Percentiles rank a stretch among this genome's conserved stretches.
Conservation (phyloP, 495 filamentous ascomycete genomes). For the Sporormia fimetaria region DNA sequence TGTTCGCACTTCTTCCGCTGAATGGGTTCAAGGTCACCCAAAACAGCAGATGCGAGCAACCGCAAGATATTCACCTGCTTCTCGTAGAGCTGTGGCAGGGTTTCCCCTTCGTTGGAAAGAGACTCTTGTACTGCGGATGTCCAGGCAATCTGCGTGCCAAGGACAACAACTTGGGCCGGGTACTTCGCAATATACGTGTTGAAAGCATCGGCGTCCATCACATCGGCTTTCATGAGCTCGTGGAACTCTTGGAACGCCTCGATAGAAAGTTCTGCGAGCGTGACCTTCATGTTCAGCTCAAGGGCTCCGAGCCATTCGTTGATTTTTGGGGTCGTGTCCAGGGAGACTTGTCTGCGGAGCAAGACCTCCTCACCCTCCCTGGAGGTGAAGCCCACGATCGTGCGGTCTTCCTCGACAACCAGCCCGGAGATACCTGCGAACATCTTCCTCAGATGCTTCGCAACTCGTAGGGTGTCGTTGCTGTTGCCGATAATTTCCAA, state of each 20-base stretch:
- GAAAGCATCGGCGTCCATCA: constrained; percentile 55
- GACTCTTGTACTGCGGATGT: constrained; percentile 69
- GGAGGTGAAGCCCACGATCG: constrained; percentile 84
- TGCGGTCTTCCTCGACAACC: constrained; percentile 77
- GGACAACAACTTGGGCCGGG: constrained; percentile 88
- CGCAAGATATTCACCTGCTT: constrained; percentile 69
- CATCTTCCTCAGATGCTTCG: constrained; percentile 99
- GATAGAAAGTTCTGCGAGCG: constrained; percentile 77
- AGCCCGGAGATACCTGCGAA: constrained; percentile 90
- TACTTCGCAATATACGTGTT: constrained; percentile 66
- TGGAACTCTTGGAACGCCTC: constrained; percentile 73
- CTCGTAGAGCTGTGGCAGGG: constrained; percentile 57
- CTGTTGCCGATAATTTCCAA: constrained; percentile 99
- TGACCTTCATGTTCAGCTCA: constrained; percentile 86
- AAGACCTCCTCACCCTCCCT: constrained; percentile 89
- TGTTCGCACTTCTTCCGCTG: constrained; percentile 94
- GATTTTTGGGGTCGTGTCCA: constrained; percentile 86
- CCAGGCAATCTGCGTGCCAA: constrained; percentile 93
- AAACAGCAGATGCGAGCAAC: constrained; percentile 74
- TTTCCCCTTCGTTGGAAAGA: constrained; percentile 54
- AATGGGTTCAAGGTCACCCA: constrained; percentile 77
- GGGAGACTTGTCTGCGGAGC: constrained; percentile 78
- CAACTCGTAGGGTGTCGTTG: constrained; percentile 87
- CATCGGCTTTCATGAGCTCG: constrained; percentile 53
- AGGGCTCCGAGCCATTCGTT: constrained; percentile 94